A percentile compares a stretch with the other conserved stretches of the same genome.
Evolutionary conservation across 805 yeast species (phyloP).

Genomic region (Saturnispora kantuleensis): DNA sequence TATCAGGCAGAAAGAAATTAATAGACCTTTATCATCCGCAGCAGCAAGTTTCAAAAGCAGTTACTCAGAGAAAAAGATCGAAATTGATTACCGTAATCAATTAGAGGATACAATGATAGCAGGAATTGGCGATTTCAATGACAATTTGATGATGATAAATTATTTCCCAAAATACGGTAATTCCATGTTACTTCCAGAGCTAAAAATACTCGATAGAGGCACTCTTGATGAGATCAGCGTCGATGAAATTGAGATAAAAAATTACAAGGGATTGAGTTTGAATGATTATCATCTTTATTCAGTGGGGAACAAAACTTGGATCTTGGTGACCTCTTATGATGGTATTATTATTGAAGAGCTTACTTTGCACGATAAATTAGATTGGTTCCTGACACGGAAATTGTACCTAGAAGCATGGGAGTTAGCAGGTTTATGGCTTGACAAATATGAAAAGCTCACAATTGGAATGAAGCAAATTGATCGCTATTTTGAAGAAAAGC

Average conservation of each 20-base stretch:
- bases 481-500: conserved; percentile 29
- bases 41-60: conserved; percentile 41
- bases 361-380: conserved; percentile 56
- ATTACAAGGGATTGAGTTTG: conserved; percentile 49
- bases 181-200: conserved; percentile 48
- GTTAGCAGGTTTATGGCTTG: conserved; percentile 50
- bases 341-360: conserved; percentile 67
- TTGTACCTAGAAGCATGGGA: conserved; percentile 67
- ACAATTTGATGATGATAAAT: conserved; percentile 52
- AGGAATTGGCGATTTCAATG: conserved; percentile 69
- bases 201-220: conserved; percentile 53
- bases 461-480: conserved; percentile 54
- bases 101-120: conserved; percentile 49
- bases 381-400: conserved; percentile 57
- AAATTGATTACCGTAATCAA: conserved; percentile 38
- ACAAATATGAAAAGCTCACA: conserved; percentile 39
- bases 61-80: conserved; percentile 32
- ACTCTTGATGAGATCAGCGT: conserved; percentile 67
- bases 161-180: conserved; percentile 30
- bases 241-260: conserved; percentile 64
- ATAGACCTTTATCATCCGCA: conserved; percentile 36
- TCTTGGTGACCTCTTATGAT: conserved; percentile 70
- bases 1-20: conserved; percentile 1
- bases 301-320: conserved; percentile 36
- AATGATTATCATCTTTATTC: conserved; percentile 72